These are phyloP conservation scores for Epichloe sp. DNA, from an alignment of 2,329 filamentous ascomycete species.

Conservation along the genomic window DNA sequence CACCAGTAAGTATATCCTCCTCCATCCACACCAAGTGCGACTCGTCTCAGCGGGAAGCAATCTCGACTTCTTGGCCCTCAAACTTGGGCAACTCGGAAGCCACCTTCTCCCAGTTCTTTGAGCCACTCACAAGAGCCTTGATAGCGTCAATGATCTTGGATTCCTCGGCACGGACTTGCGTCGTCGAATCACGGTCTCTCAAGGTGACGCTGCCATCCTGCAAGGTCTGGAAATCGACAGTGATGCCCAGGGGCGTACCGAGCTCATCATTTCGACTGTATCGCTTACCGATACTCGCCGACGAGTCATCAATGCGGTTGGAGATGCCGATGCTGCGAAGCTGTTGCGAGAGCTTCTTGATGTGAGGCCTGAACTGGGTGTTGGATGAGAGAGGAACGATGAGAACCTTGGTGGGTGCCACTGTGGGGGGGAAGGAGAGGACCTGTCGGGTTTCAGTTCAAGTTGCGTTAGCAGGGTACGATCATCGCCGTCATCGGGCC, in stretches of 20 bases:
- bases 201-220: slow-evolving; percentile 80
- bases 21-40: background rate
- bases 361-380: slow-evolving; percentile 64
- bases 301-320: slow-evolving; percentile 79
- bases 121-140: slow-evolving; percentile 35
- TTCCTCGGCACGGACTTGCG: slow-evolving; percentile 75
- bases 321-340: slow-evolving; percentile 67
- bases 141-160: slow-evolving; percentile 69
- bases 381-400: slow-evolving; percentile 81
- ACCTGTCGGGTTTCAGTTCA: slow-evolving; percentile 24
- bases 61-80: slow-evolving; percentile 56
- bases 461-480: slow-evolving; percentile 6
- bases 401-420: slow-evolving; percentile 92
- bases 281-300: slow-evolving; percentile 85
- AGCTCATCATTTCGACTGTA: slow-evolving; percentile 93
- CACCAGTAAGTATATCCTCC: background rate
- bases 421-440: slow-evolving; percentile 41
- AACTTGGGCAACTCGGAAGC: slow-evolving; percentile 71
- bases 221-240: slow-evolving; percentile 89
- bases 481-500: background rate
- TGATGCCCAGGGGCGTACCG: slow-evolving; percentile 86
- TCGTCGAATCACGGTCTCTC: slow-evolving; percentile 79
- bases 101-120: slow-evolving; percentile 54
- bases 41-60: slow-evolving; percentile 20
- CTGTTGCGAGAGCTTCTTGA: slow-evolving; percentile 58